Percentiles rank a stretch among this genome's conserved stretches.
Conservation (phyloP, 2,329 filamentous ascomycete genomes). For the Fusarium tupiense region DNA sequence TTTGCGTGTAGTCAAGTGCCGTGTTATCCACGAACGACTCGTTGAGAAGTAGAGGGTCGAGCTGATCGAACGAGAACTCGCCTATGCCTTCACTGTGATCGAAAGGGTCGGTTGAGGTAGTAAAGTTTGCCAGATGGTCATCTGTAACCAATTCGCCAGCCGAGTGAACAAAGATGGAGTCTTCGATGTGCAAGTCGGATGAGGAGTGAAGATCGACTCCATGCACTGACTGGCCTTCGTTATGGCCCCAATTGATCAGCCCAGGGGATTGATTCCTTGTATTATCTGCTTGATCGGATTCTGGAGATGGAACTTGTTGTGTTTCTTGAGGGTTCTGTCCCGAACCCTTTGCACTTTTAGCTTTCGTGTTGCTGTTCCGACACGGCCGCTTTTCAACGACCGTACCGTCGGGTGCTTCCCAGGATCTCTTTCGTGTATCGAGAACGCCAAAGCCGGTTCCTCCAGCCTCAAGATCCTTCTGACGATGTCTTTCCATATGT, state of each 20-base stretch:
- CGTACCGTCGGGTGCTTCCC: slow-evolving; percentile 63
- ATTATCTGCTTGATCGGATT: background rate
- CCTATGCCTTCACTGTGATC: background rate
- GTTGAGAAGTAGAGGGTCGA: background rate
- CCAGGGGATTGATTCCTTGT: background rate
- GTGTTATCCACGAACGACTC: background rate
- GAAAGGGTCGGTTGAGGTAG: background rate
- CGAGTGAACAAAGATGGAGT: background rate
- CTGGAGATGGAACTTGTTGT: background rate
- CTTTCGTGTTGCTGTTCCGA: background rate
- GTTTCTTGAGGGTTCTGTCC: background rate
- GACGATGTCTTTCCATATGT: slow-evolving; percentile 64
- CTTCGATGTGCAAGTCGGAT: background rate
- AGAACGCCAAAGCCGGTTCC: slow-evolving; percentile 60
- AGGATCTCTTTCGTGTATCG: slow-evolving; percentile 65
- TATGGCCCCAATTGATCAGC: background rate
- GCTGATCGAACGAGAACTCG: background rate
- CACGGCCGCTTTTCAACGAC: slow-evolving; percentile 57
- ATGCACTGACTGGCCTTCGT: background rate
- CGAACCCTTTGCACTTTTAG: slow-evolving; percentile 12
- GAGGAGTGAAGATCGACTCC: background rate
- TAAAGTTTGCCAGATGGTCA: background rate
- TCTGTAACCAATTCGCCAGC: background rate
- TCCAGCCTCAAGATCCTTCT: slow-evolving; percentile 65
- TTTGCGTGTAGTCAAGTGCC: slow-evolving; percentile 56